These are phyloP conservation scores for Poronia punctata DNA, from an alignment of 495 filamentous ascomycete genomes.

Conservation along the genomic window DNA sequence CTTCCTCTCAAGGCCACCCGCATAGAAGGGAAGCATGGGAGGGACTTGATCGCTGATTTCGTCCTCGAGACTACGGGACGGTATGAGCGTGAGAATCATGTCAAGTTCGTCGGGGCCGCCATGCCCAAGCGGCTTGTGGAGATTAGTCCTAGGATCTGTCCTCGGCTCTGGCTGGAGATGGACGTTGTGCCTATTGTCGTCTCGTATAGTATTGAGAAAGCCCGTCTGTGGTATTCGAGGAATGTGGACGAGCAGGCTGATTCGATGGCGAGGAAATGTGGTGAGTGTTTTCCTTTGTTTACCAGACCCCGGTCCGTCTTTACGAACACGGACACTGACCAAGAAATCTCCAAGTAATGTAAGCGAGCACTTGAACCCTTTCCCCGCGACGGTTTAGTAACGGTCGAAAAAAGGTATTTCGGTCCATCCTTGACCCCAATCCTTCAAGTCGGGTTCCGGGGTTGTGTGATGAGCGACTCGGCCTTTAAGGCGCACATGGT, in stretches of 20 bases:
- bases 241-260: constrained; percentile 78
- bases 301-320: too few relatives aligned
- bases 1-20: constrained; percentile 33
- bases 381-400: too few relatives aligned
- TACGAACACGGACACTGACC: too few relatives aligned
- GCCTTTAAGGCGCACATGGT: constrained; percentile 55
- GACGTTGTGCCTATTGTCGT: constrained; percentile 68
- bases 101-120: constrained; percentile 63
- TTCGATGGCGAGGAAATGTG: constrained; percentile 75
- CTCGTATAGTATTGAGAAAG: constrained; percentile 38
- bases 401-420: constrained; percentile 49
- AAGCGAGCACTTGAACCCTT: neutral
- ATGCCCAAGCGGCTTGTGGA: constrained; percentile 44
- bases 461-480: constrained; percentile 70
- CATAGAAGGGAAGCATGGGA: constrained; percentile 29
- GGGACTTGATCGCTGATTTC: constrained; percentile 47
- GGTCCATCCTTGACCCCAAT: constrained; percentile 67
- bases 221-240: constrained; percentile 46
- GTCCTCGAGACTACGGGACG: constrained; percentile 44
- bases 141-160: constrained; percentile 54
- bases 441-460: constrained; percentile 66
- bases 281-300: constrained; percentile 42
- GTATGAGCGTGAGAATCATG: constrained; percentile 55
- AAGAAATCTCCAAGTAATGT: constrained; percentile 3
- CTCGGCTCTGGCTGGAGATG: constrained; percentile 71